Conservation (phyloP, 1,139 yeast genomes). For the Saccharomycopsis hybrid region DNA sequence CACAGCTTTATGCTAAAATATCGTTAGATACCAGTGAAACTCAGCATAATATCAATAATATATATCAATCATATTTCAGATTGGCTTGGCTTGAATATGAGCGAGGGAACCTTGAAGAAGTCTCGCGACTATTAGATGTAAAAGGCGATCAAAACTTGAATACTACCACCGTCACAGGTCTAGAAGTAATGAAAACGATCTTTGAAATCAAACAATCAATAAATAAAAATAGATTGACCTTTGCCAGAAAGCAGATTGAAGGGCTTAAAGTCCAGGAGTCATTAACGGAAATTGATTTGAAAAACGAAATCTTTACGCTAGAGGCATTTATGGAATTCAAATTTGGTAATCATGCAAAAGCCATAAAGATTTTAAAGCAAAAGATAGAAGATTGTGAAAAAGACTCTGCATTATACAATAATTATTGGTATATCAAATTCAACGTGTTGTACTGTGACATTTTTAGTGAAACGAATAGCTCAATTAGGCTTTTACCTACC, state of each 20-base stretch:
- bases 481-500: constrained; percentile 26
- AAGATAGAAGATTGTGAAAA: constrained; percentile 27
- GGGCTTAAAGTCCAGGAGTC: constrained; percentile 21
- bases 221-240: constrained; percentile 22
- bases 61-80: constrained; percentile 35
- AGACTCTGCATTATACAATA: constrained; percentile 29
- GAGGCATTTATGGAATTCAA: constrained; percentile 24
- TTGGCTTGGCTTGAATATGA: constrained; percentile 32
- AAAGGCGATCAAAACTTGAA: constrained; percentile 24
- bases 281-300: constrained; percentile 24
- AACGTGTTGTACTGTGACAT: constrained; percentile 40
- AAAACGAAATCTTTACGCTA: constrained; percentile 26
- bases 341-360: constrained; percentile 29
- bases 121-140: constrained; percentile 30
- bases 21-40: constrained; percentile 33
- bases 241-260: constrained; percentile 11
- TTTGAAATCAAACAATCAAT: constrained; percentile 1
- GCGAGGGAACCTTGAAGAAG: constrained; percentile 37
- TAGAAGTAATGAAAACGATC: not conserved
- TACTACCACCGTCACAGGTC: not conserved
- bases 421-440: constrained; percentile 37
- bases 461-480: constrained; percentile 34
- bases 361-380: constrained; percentile 34
- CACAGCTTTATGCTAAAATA: constrained; percentile 41
- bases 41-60: constrained; percentile 29